Evolutionary conservation across 768 basidiomycete genomes (phyloP).

Genomic region (Coprinopsis sp.): DNA sequence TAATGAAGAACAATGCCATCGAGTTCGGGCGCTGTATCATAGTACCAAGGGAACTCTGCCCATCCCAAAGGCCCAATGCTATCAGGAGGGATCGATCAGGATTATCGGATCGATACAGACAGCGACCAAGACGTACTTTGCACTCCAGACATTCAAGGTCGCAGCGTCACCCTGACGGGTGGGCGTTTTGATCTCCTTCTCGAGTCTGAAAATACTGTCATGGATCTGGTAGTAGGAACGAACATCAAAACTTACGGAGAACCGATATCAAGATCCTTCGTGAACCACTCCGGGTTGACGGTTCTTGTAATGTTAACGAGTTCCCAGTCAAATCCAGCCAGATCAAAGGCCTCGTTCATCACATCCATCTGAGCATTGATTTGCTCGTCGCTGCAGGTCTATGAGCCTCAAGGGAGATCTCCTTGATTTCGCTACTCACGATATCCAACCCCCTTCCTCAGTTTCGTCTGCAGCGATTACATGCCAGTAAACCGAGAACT

Average conservation of each 20-base stretch:
- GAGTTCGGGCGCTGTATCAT: constrained; percentile 32
- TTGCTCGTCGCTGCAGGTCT: constrained; percentile 28
- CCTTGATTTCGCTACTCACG: constrained; percentile 24
- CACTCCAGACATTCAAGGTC: too few species aligned
- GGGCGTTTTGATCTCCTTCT: too few species aligned
- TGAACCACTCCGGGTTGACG: constrained; percentile 44
- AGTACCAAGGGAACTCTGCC: constrained; percentile 45
- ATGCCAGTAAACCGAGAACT: constrained; percentile 24
- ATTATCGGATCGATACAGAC: too few species aligned
- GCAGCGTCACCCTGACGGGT: too few species aligned
- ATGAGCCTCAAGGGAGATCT: not conserved
- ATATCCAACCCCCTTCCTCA: constrained; percentile 31
- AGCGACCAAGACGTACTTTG: too few species aligned
- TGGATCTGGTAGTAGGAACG: constrained; percentile 26
- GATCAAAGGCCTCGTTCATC: constrained; percentile 38
- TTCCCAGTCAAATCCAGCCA: constrained; percentile 31
- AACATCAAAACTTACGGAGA: constrained; percentile 26
- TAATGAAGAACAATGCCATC: constrained; percentile 36
- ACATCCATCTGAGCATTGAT: constrained; percentile 30
- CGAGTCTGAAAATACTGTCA: too few species aligned
- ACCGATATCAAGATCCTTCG: constrained; percentile 29
- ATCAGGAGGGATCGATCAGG: too few species aligned
- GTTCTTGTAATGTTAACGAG: constrained; percentile 39
- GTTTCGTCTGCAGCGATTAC: constrained; percentile 26
- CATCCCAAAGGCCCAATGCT: constrained; percentile 46